Base-by-base conservation (phyloP, 139 green algal genomes). In the Dunaliella sp. region DNA sequence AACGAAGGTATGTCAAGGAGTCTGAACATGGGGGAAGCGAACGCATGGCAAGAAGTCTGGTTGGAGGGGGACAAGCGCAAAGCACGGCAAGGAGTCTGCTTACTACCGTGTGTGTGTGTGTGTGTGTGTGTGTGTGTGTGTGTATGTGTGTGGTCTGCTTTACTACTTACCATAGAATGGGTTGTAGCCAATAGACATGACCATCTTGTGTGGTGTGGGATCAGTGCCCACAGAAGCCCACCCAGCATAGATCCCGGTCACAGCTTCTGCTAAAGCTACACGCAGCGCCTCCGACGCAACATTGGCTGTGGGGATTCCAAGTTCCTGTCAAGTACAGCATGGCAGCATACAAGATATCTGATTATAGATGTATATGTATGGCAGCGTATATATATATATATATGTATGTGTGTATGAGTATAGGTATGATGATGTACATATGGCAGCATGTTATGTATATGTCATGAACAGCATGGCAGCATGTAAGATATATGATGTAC, bases 251-350 rank as follows among this genome's bases (percentile, higher is more conserved):
- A 98, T 97, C 82, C 95, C 95, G 16, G 95, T 97, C 0, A 97
- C 93, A 1, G 95, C 91, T 82, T 95, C 93, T 31, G 92, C 88
- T 77, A 98, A 86, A 21, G 78, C 76, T 2, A 77, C 80, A 0
- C 86, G 81, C 38, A 99, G 87, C 0, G 88, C 90, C 16, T 83
- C 88, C 1, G 86, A 82, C 37, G 96, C 93, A 12, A 99, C 80
- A 79, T 99, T 99, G 77, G 96, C 96, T 0, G 96, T 99, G 31
- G 95, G 96, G 48, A 99, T 98, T 59, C 96, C 96, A 31, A 98
- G 93, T 87, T 98, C 91, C 88, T 94, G 90, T 1, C 73, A 37
- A 1, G 32, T 72, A 34, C 36, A 72, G 76, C 76, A 81, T 33
- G 30, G n/a, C 21, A 35, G 21, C 74, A 79, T 31, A 32, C 26